Evolutionary conservation across 108 stramenopile species (phyloP).

Genomic region (Conticribra weissflogii): DNA sequence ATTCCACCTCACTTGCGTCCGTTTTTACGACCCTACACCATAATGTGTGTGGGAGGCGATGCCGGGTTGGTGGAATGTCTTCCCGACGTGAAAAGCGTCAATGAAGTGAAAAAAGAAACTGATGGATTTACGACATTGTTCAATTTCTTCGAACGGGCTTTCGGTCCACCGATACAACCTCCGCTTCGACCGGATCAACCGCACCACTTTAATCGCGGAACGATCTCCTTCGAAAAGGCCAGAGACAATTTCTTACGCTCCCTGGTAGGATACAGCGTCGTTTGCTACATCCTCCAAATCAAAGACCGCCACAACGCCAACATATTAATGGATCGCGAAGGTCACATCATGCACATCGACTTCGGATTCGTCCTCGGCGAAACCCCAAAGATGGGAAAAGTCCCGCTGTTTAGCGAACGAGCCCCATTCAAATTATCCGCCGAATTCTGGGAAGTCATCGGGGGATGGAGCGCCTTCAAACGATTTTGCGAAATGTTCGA

Average conservation of each 20-base stretch:
- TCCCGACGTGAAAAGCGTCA: conserved; percentile 82
- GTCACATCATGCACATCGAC: conserved; percentile 89
- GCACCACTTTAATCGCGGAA: conserved; percentile 10
- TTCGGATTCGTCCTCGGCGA: conserved; percentile 97
- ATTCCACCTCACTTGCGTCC: conserved; percentile 79
- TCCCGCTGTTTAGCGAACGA: conserved; percentile 86
- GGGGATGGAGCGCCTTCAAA: conserved; percentile 86
- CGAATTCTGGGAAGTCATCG: conserved; percentile 92
- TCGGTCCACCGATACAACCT: conserved; percentile 58
- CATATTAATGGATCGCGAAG: conserved; percentile 88
- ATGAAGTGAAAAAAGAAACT: conserved; percentile 86
- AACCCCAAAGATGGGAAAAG: conserved; percentile 91
- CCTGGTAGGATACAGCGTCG: conserved; percentile 89
- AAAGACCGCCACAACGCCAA: conserved; percentile 99
- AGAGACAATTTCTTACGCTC: conserved; percentile 89
- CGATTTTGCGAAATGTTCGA: conserved; percentile 90
- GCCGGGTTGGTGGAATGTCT: conserved; percentile 88
- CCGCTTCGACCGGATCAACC: conserved; percentile 26
- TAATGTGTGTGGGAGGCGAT: conserved; percentile 90
- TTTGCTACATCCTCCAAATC: conserved; percentile 95
- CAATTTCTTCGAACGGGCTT: conserved; percentile 82
- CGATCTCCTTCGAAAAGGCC: conserved; percentile 74
- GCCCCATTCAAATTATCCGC: conserved; percentile 94
- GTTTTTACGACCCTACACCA: conserved; percentile 82
- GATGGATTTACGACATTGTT: conserved; percentile 75